Evolutionary conservation across 2,329 filamentous ascomycete species (phyloP).

Genomic region (Trichoderma asperellum): DNA sequence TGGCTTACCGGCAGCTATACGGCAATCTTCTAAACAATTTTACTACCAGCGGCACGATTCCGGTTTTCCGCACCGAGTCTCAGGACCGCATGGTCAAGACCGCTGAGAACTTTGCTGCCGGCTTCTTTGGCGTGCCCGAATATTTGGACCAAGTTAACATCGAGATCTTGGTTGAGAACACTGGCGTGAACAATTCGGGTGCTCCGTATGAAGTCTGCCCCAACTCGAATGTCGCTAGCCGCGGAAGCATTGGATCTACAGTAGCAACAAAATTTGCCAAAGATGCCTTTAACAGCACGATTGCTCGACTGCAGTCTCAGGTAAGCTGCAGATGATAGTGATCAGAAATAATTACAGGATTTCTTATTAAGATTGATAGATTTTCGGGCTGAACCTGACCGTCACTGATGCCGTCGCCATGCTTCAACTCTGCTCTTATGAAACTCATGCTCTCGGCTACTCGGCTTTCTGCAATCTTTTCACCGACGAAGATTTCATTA

Average conservation of each 20-base stretch:
- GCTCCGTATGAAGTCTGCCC: background rate
- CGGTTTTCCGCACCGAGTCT: conserved; percentile 15
- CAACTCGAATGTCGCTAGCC: background rate
- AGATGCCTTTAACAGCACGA: background rate
- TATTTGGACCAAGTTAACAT: conserved; percentile 1
- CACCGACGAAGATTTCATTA: conserved; percentile 1
- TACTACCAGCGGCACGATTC: conserved; percentile 2
- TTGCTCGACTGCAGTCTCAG: conserved; percentile 1
- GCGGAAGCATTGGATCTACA: conserved; percentile 5
- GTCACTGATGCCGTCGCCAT: background rate
- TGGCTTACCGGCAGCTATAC: conserved; percentile 7
- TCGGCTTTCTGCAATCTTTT: conserved; percentile 4
- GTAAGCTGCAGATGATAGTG: background rate
- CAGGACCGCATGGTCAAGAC: conserved; percentile 13
- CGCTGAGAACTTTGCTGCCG: background rate
- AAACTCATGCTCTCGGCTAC: background rate
- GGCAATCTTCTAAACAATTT: conserved; percentile 12
- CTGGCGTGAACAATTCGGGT: background rate
- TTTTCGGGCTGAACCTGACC: background rate
- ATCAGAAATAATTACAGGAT: background rate
- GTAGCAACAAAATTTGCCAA: background rate
- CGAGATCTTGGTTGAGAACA: background rate
- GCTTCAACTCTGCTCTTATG: conserved; percentile 5
- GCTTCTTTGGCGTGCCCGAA: background rate
- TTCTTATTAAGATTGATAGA: background rate